phyloP scores from a whole-genome alignment of 2,329 filamentous ascomycete genomes.

The Didymella glomerata region DNA sequence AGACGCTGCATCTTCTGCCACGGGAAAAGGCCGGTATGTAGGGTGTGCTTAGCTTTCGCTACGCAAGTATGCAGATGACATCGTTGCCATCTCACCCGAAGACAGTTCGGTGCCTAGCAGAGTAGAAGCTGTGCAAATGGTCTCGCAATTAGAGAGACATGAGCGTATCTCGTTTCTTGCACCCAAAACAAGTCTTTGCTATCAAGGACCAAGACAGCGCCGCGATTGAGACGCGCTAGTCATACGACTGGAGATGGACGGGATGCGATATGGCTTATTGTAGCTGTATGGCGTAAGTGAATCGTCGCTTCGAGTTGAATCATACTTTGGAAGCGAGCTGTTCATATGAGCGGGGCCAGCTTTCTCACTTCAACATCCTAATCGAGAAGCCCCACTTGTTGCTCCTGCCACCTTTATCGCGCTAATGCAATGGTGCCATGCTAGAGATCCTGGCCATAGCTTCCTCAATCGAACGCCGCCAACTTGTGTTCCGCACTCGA shows the following conservation, averaged over 20 bases:
- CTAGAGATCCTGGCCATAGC: not conserved
- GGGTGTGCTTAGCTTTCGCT: not conserved
- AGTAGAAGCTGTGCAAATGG: no score
- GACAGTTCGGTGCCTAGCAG: not conserved
- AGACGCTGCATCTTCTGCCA: conserved; percentile 35
- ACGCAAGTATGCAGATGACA: not conserved
- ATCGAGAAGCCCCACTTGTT: conserved; percentile 14
- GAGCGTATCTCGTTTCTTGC: not conserved
- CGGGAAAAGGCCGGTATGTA: conserved; percentile 5
- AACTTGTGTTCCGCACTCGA: conserved; percentile 2
- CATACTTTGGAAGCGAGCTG: not conserved
- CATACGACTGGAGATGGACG: not conserved
- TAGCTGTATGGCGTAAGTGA: not conserved
- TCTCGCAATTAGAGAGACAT: not conserved
- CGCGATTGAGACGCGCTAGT: not conserved
- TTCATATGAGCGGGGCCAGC: not conserved
- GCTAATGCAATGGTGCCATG: not conserved
- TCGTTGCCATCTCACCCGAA: not conserved
- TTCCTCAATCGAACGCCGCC: conserved; percentile 7
- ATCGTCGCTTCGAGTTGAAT: not conserved
- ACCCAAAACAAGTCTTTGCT: not conserved
- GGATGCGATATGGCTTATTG: not conserved
- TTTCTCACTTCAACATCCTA: conserved; percentile 26
- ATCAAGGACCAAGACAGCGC: not conserved
- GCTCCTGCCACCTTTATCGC: not conserved